Percentiles rank a stretch among this genome's conserved stretches.
Evolutionary conservation across 768 basidiomycete genomes (phyloP).

Genomic region (Lanmaoa pseudosensibilis): DNA sequence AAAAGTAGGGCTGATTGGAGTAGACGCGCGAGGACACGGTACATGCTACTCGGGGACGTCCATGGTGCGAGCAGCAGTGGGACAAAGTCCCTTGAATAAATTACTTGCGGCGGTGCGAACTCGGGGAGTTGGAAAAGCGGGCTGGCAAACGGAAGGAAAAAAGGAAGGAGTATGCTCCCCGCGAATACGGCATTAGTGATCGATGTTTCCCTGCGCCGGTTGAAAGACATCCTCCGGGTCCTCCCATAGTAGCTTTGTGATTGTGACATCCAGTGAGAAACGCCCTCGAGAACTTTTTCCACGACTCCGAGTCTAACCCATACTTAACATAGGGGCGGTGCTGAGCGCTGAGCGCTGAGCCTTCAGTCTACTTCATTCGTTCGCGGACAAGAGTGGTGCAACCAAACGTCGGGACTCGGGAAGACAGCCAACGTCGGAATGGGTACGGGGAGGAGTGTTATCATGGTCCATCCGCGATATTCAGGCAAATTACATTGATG

Average conservation of each 20-base stretch:
- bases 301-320: background rate
- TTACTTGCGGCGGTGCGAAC: constrained; percentile 41
- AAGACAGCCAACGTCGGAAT: background rate
- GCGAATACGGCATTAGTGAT: constrained; percentile 12
- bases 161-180: constrained; percentile 11
- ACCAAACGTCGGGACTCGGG: background rate
- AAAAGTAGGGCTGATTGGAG: constrained; percentile 20
- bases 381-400: background rate
- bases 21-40: constrained; percentile 23
- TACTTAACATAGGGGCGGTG: background rate
- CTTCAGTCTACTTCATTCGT: background rate
- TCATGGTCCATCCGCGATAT: background rate
- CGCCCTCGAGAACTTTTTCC: background rate
- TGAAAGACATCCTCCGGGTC: background rate
- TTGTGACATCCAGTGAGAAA: constrained; percentile 6
- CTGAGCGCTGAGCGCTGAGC: too few species aligned
- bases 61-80: constrained; percentile 39
- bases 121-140: constrained; percentile 18
- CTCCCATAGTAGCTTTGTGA: too few species aligned
- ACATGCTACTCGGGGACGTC: constrained; percentile 28
- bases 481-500: too few species aligned
- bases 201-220: background rate
- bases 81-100: constrained; percentile 34
- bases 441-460: background rate
- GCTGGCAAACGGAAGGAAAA: constrained; percentile 7